Evolutionary conservation across 495 filamentous ascomycete species (phyloP), one percentile per base, ranked within the genome.

Genomic region (Tricharina praecox): DNA sequence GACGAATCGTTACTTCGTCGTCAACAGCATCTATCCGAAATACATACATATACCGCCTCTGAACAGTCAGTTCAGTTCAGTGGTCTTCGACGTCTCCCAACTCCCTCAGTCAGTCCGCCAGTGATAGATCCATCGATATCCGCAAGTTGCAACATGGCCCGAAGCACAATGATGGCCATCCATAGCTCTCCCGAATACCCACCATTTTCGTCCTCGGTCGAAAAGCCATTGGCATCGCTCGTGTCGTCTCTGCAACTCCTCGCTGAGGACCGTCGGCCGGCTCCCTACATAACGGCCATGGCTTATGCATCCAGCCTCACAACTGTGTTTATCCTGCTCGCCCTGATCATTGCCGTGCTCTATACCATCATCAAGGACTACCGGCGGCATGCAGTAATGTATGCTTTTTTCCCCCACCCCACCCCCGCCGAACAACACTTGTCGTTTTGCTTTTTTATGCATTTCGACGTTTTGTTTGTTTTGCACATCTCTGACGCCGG

Each of bases 131-230:
- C n/a, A n/a, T n/a, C n/a, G n/a, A n/a, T n/a, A n/a, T n/a, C n/a
- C n/a, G n/a, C n/a, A n/a, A n/a, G n/a, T n/a, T n/a, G n/a, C n/a
- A 21, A 38, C 34, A 36, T 47, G 34, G 20, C 18, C 20, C 44
- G 7, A 37, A 16, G 20, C 39, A 28, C 39, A 5, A 43, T 19
- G 20, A 23, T 43, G 39, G 21, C 10, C 21, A 16, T 10, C 18
- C 4, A 19, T 21, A 43, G 25, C 39, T 5, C 5, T 19, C 18
- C 54, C 16, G 49, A 49, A 50, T 53, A 50, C 30, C 53, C 45
- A 39, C 55, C 55, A 11, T 58, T 58, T n/a, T 58, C 55, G 33
- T 56, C 55, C 9, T 48, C 55, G 48, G 55, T 53, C 4, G 55
- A 58, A 32, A 49, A 50, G 8, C 55, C 55, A 10, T 48, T 58